Conservation (phyloP, 805 yeast genomes). For the Lachancea nothofagi region DNA sequence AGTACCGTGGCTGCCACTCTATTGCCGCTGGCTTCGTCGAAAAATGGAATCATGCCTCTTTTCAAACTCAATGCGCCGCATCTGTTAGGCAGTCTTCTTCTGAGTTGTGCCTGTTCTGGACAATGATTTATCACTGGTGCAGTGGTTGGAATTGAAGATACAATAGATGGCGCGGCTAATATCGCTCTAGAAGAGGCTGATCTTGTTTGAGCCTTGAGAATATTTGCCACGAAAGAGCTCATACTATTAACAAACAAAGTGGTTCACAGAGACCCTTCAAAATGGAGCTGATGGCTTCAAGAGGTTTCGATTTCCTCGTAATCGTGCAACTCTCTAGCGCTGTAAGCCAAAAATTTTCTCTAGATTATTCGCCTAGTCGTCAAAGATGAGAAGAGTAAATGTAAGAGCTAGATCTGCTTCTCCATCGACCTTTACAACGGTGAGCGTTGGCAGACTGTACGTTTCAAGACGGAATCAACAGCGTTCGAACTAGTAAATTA, state of each 20-base stretch:
- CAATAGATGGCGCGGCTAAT: constrained; percentile 35
- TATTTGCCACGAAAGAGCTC: constrained; percentile 3
- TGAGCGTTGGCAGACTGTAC: no score
- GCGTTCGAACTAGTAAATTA: no score
- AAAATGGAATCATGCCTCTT: constrained; percentile 87
- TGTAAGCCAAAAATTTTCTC: no score
- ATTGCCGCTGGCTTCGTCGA: constrained; percentile 57
- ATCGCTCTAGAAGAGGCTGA: constrained; percentile 26
- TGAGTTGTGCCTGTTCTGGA: constrained; percentile 58
- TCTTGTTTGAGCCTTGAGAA: constrained; percentile 3
- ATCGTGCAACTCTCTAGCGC: no score
- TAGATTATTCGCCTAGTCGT: no score
- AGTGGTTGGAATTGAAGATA: constrained; percentile 27
- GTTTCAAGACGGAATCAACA: no score
- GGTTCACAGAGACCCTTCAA: background rate
- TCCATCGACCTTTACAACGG: no score
- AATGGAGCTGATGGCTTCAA: no score
- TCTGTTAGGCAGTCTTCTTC: constrained; percentile 69
- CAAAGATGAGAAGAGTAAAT: no score
- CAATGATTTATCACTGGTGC: constrained; percentile 55
- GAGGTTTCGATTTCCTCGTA: no score
- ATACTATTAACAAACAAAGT: background rate
- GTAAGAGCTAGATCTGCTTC: no score
- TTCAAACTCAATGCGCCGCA: constrained; percentile 83
- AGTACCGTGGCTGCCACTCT: constrained; percentile 80